Percentiles rank a stretch among this genome's conserved stretches.
Conservation (phyloP, 2,329 filamentous ascomycete species). For the Davidsoniella eucalypti region DNA sequence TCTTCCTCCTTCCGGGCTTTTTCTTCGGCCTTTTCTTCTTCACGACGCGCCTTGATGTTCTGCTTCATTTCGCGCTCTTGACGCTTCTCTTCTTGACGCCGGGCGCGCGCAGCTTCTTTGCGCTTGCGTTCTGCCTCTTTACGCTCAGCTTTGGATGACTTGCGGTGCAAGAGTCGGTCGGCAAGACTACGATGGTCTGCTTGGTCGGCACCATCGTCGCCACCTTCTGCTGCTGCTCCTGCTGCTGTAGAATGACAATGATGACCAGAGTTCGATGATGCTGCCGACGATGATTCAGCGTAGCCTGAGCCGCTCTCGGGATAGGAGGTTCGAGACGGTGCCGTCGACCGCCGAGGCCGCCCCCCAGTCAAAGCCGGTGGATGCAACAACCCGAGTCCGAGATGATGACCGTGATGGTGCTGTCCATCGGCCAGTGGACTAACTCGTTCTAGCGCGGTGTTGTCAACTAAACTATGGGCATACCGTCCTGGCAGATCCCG, state of each 20-base stretch:
- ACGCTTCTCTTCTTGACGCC: conserved; percentile 29
- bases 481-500: not conserved
- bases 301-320: not conserved
- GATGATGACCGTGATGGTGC: too few species aligned
- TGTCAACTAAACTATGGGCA: too few species aligned
- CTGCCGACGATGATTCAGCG: not conserved
- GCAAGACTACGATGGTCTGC: conserved; percentile 5
- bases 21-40: conserved; percentile 26
- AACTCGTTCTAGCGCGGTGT: too few species aligned
- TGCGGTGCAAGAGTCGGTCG: conserved; percentile 3
- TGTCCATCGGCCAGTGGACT: too few species aligned
- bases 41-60: conserved; percentile 36
- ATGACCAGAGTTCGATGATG: not conserved
- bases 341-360: not conserved
- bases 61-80: conserved; percentile 31
- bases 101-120: conserved; percentile 30
- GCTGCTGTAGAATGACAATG: not conserved
- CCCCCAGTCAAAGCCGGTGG: not conserved
- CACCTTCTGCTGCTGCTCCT: too few species aligned
- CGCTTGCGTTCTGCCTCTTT: conserved; percentile 6
- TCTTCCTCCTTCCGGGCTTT: conserved; percentile 46
- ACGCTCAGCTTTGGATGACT: not conserved
- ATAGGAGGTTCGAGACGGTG: not conserved
- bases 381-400: too few species aligned
- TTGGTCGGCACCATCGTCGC: too few species aligned